Base-by-base conservation (phyloP, 495 filamentous ascomycete genomes). In the Delitschia confertaspora region DNA sequence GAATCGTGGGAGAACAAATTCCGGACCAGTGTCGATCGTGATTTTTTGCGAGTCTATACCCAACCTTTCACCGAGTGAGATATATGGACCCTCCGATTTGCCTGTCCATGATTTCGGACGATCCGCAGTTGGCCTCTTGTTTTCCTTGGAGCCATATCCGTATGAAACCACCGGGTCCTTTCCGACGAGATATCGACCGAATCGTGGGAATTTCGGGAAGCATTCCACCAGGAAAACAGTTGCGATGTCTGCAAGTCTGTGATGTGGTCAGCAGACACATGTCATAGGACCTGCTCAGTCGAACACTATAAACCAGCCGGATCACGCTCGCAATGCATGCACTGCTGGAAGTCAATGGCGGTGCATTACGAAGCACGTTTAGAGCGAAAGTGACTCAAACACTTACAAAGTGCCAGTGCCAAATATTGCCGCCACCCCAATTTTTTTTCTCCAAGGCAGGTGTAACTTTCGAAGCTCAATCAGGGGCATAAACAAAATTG, bases 361-460 rank as follows among this genome's bases (percentile, higher is more conserved):
- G n/a, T n/a, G n/a, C n/a, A n/a, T n/a, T n/a, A n/a, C 14, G 8
- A 2, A 10, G 10, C 8, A 2, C 2, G 8, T 33, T 4, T n/a
- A 34, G 19, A 3, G n/a, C n/a, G 11, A 21, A 26, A 36, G 22
- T 20, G 14, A 27, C 18, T 36, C 18, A 10, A 17, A 23, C 11
- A 44, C 47, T 30, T 26, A 50, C 41, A 51, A 13, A 10, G 11
- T 11, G 10, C 47, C 40, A 2, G 41, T 51, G n/a, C 33, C 47
- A 17, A 51, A 51, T 6, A 51, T 33, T 0, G 41, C 33, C 14
- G 10, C 27, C 3, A 40, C 41, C 8, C 33, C 47, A 11, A 51
- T 25, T 20, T 40, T 51, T 21, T 21, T 45, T 21, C 25, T 33
- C 33, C 24, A 18, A 2, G 47, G 47, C 33, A 51, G 33, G n/a